A percentile compares a stretch with the other conserved stretches of the same genome.
phyloP scores from a whole-genome alignment of 2,329 filamentous ascomycete species.

The Aureobasidium uvarum region DNA sequence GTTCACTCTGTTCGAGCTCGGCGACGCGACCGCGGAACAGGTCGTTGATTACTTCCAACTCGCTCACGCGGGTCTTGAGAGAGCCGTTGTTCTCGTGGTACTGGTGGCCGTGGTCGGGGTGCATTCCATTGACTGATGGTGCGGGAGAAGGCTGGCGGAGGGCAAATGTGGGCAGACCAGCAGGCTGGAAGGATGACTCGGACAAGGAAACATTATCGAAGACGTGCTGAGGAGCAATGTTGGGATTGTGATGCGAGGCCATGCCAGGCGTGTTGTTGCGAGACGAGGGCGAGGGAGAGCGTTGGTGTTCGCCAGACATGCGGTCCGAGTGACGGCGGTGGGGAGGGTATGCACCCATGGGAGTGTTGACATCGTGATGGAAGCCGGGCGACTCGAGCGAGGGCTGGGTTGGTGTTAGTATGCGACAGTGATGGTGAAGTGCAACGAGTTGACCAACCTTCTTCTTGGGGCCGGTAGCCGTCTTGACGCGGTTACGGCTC shows the following conservation, averaged over 20 bases:
- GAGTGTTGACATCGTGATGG: conserved; percentile 55
- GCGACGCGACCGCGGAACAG: conserved; percentile 65
- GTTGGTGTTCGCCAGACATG: conserved; percentile 69
- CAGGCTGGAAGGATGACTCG: conserved; percentile 65
- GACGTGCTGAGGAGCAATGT: conserved; percentile 70
- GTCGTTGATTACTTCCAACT: conserved; percentile 88
- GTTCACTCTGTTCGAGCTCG: conserved; percentile 74
- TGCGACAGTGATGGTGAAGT: not conserved
- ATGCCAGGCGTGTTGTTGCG: conserved; percentile 75
- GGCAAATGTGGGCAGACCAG: conserved; percentile 45
- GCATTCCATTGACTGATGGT: conserved; percentile 57
- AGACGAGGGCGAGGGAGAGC: conserved; percentile 74
- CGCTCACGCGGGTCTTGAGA: conserved; percentile 91
- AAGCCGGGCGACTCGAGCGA: conserved; percentile 53
- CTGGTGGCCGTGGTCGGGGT: conserved; percentile 68
- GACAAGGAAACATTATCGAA: conserved; percentile 71
- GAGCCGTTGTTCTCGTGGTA: conserved; percentile 82
- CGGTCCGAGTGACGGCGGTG: conserved; percentile 63
- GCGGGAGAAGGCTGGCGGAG: conserved; percentile 59
- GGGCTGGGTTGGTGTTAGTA: conserved; percentile 36
- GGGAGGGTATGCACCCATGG: conserved; percentile 6
- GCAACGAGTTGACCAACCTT: conserved; percentile 21
- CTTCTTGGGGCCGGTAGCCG: conserved; percentile 74
- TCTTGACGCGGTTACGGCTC: conserved; percentile 97
- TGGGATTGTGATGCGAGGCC: conserved; percentile 58